phyloP scores from a whole-genome alignment of 257 asterid species.

The Nicotiana undulata region DNA sequence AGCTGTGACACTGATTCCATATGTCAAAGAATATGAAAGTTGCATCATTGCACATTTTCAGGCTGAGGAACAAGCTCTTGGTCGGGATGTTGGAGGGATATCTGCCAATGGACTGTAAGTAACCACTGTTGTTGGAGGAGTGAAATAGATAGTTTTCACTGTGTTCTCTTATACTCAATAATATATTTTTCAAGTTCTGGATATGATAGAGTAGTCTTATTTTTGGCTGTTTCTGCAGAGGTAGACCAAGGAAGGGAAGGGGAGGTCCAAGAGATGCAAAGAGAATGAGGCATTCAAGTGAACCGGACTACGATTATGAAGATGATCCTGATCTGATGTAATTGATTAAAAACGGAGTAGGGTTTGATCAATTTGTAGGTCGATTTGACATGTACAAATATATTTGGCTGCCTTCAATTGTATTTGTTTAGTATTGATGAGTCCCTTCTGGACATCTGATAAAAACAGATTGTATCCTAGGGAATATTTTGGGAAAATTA shows the following conservation, averaged over 20 bases:
- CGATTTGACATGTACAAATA: background rate
- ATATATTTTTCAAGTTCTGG: background rate
- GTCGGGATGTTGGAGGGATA: constrained; percentile 71
- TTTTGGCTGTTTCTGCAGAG: constrained; percentile 33
- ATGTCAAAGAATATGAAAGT: background rate
- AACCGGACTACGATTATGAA: constrained; percentile 84
- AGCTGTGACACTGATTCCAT: background rate
- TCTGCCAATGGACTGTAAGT: constrained; percentile 82
- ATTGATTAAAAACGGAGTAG: background rate
- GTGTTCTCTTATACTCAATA: background rate
- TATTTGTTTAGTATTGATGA: background rate
- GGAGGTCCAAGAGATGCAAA: constrained; percentile 84
- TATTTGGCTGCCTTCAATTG: constrained; percentile 3
- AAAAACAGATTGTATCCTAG: background rate
- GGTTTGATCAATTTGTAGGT: constrained; percentile 3
- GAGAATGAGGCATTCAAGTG: constrained; percentile 81
- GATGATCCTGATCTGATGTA: constrained; percentile 89
- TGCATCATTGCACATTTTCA: constrained; percentile 15
- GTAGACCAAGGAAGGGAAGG: constrained; percentile 80
- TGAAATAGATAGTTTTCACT: background rate
- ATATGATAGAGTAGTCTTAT: background rate
- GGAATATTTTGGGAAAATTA: too few species aligned
- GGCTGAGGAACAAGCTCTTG: constrained; percentile 84
- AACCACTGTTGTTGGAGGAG: background rate
- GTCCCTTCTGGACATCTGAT: background rate